Base-by-base conservation (phyloP, 1,284 basidiomycete species). In the Ceratobasidium sp. region DNA sequence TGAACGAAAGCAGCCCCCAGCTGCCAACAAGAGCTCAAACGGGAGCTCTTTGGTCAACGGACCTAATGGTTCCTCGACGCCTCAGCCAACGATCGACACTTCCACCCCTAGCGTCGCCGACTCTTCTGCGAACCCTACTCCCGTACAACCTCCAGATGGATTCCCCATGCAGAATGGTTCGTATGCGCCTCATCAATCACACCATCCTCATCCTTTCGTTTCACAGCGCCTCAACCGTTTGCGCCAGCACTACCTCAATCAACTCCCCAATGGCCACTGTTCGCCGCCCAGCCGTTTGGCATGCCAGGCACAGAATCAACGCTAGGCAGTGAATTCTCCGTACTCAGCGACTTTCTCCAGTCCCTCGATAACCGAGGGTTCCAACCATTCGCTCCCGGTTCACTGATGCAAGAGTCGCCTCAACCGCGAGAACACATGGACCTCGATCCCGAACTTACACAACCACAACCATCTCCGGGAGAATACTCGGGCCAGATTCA, bases 281-380 rank as follows among this genome's bases (percentile, higher is more conserved):
- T 84, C 60, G 81, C 55, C 41, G 35, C 5, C 18, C 41, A 41
- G n/a, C 70, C 70, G 10, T 73, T 77, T 60, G 75, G 75, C 23
- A 1, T 66, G n/a, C 41, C 70, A 46, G 70, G 70, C 18, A 55
- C 86, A 0, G 88, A 89, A 78, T 85, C 86, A 70, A 91, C 89
- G 0, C 86, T 93, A 55, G 92, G 92, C 18, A 94, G 93, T 82
- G 94, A 95, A 82, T 94, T 95, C 82, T 92, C 93, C 3, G 91
- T 93, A 54, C 88, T 94, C 73, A 95, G 94, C 44, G 93, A 96
- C 81, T 95, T 95, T 84, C 88, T 96, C 23, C 91, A 93, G 81
- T 93, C 90, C 0, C 86, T 94, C 14, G 93, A 94, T 81, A 92
- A 94, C 71, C 89, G 70, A 27, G 70, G 70, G 20, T 62, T 73